Conservation (phyloP, 2,329 filamentous ascomycete genomes). For the Epicoccum nigrum region DNA sequence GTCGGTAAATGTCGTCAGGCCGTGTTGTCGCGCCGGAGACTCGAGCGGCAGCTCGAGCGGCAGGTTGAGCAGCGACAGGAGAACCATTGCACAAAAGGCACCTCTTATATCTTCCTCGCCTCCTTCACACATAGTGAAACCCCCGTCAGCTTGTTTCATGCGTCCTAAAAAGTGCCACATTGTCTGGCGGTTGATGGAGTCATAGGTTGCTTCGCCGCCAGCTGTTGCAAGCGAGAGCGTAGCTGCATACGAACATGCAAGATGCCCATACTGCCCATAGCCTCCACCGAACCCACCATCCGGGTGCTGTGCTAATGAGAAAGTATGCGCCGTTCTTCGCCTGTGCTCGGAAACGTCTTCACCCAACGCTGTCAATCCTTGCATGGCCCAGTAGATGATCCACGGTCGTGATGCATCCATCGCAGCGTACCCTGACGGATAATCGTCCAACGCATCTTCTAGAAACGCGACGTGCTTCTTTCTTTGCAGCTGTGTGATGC, state of each 20-base stretch:
- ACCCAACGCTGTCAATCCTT: conserved; percentile 75
- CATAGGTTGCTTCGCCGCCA: conserved; percentile 74
- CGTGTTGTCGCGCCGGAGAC: conserved; percentile 69
- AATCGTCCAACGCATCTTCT: conserved; percentile 58
- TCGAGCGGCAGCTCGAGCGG: conserved; percentile 78
- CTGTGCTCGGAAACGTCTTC: conserved; percentile 72
- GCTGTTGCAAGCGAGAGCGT: conserved; percentile 79
- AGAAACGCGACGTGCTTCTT: conserved; percentile 67
- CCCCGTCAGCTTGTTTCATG: conserved; percentile 85
- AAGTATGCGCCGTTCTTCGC: conserved; percentile 72
- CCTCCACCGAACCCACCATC: conserved; percentile 90
- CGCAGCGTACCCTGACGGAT: conserved; percentile 73
- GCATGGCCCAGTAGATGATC: conserved; percentile 92
- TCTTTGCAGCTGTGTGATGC: conserved; percentile 76
- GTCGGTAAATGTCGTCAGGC: conserved; percentile 70
- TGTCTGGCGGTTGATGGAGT: conserved; percentile 76
- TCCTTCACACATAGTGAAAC: conserved; percentile 84
- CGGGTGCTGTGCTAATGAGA: conserved; percentile 79
- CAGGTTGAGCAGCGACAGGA: conserved; percentile 82
- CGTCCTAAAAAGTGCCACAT: conserved; percentile 92
- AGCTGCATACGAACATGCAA: conserved; percentile 86
- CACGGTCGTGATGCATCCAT: conserved; percentile 90
- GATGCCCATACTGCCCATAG: conserved; percentile 87
- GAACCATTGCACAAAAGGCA: conserved; percentile 87
- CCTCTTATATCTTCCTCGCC: conserved; percentile 94